phyloP scores from a whole-genome alignment of 140 eudicot genomes.

The Erigeron philadelphicus region DNA sequence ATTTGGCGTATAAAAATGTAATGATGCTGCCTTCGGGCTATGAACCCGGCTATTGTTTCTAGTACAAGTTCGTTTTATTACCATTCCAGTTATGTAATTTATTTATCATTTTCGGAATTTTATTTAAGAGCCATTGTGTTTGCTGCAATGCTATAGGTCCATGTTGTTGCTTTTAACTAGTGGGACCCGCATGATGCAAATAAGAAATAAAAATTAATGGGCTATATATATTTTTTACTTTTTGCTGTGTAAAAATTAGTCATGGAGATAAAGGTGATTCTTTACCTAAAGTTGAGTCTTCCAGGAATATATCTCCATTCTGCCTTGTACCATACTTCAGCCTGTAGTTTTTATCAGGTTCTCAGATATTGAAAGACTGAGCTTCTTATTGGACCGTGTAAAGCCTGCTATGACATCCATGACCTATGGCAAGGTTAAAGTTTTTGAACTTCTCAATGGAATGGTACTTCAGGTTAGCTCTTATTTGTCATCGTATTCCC shows the following conservation, averaged over 20 bases:
- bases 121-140: background rate
- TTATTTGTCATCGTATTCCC: constrained; percentile 20
- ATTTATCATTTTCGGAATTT: background rate
- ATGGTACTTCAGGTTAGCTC: constrained; percentile 43
- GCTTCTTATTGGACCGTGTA: constrained; percentile 14
- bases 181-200: constrained; percentile 15
- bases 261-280: constrained; percentile 23
- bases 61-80: constrained; percentile 23
- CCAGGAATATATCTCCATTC: constrained; percentile 11
- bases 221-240: background rate
- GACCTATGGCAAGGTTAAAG: constrained; percentile 26
- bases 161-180: background rate
- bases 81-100: background rate
- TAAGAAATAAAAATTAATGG: constrained; percentile 5
- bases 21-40: constrained; percentile 26
- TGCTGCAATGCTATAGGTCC: background rate
- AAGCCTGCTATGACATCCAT: constrained; percentile 34
- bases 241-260: constrained; percentile 7
- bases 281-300: constrained; percentile 31
- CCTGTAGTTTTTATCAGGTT: constrained; percentile 28
- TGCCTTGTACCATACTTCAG: constrained; percentile 37
- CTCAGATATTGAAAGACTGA: constrained; percentile 24
- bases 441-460: constrained; percentile 33
- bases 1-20: constrained; percentile 34
- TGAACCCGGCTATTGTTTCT: constrained; percentile 23